Evolutionary conservation across 2,329 filamentous ascomycete genomes (phyloP).

Genomic region (Botrytis elliptica): DNA sequence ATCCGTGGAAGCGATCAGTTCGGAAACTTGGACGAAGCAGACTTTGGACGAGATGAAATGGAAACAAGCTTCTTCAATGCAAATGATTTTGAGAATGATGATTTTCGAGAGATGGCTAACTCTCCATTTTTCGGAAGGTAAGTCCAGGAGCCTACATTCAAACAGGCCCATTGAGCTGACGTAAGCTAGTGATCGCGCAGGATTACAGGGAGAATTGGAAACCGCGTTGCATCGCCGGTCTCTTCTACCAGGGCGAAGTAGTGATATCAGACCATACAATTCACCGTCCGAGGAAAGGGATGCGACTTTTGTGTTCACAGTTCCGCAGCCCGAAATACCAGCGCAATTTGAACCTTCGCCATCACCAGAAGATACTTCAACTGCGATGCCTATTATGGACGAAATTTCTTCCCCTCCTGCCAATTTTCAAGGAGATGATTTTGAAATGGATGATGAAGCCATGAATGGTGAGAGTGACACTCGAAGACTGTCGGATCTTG

Average conservation of each 20-base stretch:
- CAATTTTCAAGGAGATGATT: background rate
- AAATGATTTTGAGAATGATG: constrained; percentile 29
- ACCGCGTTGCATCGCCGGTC: constrained; percentile 22
- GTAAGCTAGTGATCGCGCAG: constrained; percentile 11
- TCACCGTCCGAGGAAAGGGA: constrained; percentile 38
- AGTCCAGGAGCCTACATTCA: constrained; percentile 11
- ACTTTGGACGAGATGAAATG: constrained; percentile 27
- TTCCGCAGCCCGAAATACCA: constrained; percentile 34
- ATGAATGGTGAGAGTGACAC: constrained; percentile 2
- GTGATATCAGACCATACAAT: constrained; percentile 34
- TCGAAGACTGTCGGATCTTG: background rate
- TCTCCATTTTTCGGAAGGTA: constrained; percentile 27
- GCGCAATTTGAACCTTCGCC: constrained; percentile 10
- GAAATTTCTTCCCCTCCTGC: background rate
- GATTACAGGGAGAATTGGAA: background rate
- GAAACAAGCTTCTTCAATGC: constrained; percentile 36
- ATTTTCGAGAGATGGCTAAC: constrained; percentile 26
- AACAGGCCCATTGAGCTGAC: background rate
- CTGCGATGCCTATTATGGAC: background rate
- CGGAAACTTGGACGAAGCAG: constrained; percentile 35
- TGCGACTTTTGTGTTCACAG: constrained; percentile 37
- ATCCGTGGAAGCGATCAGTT: constrained; percentile 55
- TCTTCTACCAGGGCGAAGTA: constrained; percentile 31
- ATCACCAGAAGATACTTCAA: background rate
- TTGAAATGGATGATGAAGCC: constrained; percentile 1